Conservation (phyloP, 2,329 filamentous ascomycete genomes). For the Claviceps cyperi region DNA sequence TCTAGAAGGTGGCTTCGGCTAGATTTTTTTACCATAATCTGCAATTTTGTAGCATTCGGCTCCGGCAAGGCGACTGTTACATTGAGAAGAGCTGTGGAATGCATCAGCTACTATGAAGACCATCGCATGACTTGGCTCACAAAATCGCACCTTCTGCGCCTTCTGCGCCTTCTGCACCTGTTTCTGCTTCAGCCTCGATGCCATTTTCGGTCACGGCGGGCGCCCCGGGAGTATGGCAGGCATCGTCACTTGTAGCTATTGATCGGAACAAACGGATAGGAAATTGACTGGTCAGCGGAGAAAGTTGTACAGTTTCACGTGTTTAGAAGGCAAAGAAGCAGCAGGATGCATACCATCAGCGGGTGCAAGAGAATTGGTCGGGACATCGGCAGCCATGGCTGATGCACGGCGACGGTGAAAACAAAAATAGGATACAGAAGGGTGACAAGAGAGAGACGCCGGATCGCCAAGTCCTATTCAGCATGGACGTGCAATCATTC, state of each 20-base stretch:
- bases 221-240: slow-evolving; percentile 12
- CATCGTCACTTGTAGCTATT: slow-evolving; percentile 14
- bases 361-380: slow-evolving; percentile 12
- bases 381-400: slow-evolving; percentile 20
- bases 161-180: slow-evolving; percentile 22
- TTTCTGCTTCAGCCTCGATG: slow-evolving; percentile 16
- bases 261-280: neutral
- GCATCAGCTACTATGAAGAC: neutral
- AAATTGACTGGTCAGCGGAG: neutral
- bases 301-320: neutral
- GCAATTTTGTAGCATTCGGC: slow-evolving; percentile 55
- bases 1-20: neutral
- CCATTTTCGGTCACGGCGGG: slow-evolving; percentile 13
- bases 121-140: neutral
- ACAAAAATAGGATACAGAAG: slow-evolving; percentile 8
- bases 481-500: slow-evolving; percentile 12
- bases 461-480: slow-evolving; percentile 14
- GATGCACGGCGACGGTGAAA: slow-evolving; percentile 6
- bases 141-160: slow-evolving; percentile 21
- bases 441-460: slow-evolving; percentile 9
- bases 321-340: neutral
- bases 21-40: slow-evolving; percentile 56
- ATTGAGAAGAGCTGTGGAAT: slow-evolving; percentile 34
- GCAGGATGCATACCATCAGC: slow-evolving; percentile 9
- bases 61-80: slow-evolving; percentile 73